Conservation (phyloP, 1,284 basidiomycete genomes). For the Agroathelia rolfsii region DNA sequence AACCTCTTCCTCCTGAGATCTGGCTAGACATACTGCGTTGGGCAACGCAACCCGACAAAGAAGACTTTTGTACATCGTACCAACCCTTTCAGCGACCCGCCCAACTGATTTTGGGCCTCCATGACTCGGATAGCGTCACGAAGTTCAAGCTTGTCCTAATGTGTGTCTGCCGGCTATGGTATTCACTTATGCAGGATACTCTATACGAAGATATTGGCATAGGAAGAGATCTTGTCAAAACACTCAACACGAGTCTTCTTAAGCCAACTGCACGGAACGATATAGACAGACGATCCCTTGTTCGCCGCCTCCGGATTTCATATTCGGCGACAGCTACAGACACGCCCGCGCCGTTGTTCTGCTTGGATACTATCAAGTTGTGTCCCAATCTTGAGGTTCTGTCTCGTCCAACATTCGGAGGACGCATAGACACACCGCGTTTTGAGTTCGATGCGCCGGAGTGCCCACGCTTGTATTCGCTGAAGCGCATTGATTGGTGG, state of each 20-base stretch:
- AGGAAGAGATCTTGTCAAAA: conserved; percentile 24
- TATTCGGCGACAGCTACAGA: conserved; percentile 40
- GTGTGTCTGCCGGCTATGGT: conserved; percentile 55
- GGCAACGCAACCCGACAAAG: conserved; percentile 25
- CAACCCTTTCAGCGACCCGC: conserved; percentile 37
- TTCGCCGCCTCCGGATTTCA: conserved; percentile 48
- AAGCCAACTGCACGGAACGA: too few species aligned
- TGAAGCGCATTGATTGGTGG: conserved; percentile 62
- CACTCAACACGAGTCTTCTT: conserved; percentile 23
- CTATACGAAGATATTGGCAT: conserved; percentile 51
- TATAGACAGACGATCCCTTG: conserved; percentile 28
- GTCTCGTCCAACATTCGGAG: conserved; percentile 34
- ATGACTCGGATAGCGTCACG: conserved; percentile 14
- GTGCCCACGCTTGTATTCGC: conserved; percentile 35
- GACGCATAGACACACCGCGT: too few species aligned
- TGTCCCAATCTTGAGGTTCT: conserved; percentile 47
- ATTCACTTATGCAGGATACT: conserved; percentile 28
- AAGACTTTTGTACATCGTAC: conserved; percentile 22
- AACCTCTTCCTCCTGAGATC: conserved; percentile 35
- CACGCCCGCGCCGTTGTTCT: conserved; percentile 19
- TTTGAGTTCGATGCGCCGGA: conserved; percentile 44
- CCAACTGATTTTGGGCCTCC: too few species aligned
- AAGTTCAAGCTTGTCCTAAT: conserved; percentile 33
- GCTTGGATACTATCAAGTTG: conserved; percentile 34
- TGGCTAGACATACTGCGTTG: conserved; percentile 41